A percentile compares a stretch with the other conserved stretches of the same genome.
Evolutionary conservation across 2,329 filamentous ascomycete genomes (phyloP).

Genomic region (Microascus cirrosus): DNA sequence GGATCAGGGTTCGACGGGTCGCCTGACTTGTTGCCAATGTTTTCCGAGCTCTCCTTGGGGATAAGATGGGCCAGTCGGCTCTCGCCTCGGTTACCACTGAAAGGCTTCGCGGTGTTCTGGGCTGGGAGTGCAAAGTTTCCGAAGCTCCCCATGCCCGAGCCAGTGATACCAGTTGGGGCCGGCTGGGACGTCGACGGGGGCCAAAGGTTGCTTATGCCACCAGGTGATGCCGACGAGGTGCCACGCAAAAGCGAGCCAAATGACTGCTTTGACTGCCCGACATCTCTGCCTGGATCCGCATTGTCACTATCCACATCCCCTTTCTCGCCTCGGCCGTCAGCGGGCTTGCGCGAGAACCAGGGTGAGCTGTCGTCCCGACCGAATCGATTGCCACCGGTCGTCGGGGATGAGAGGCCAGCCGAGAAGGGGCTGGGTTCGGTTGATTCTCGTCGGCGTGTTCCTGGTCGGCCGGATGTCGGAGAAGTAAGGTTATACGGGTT

Average conservation of each 20-base stretch:
- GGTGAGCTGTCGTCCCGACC: constrained; percentile 50
- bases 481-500: constrained; percentile 61
- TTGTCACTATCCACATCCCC: constrained; percentile 33
- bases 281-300: constrained; percentile 15
- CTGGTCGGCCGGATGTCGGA: constrained; percentile 61
- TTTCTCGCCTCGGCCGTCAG: constrained; percentile 35
- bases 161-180: constrained; percentile 46
- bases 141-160: constrained; percentile 65
- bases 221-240: constrained; percentile 19
- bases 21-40: constrained; percentile 36
- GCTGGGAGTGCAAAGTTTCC: constrained; percentile 72
- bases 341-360: constrained; percentile 44
- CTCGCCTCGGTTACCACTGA: constrained; percentile 36
- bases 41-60: constrained; percentile 64
- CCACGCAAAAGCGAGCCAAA: constrained; percentile 40
- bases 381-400: constrained; percentile 40
- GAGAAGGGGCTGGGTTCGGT: constrained; percentile 54
- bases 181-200: constrained; percentile 18
- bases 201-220: constrained; percentile 4
- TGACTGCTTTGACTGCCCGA: constrained; percentile 19
- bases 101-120: constrained; percentile 58
- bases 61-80: constrained; percentile 82
- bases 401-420: constrained; percentile 48
- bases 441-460: constrained; percentile 74
- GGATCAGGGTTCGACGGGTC: constrained; percentile 32